Evolutionary conservation across 2,329 filamentous ascomycete species (phyloP), one percentile per base, ranked within the genome.

Genomic region (Cytospora mali): DNA sequence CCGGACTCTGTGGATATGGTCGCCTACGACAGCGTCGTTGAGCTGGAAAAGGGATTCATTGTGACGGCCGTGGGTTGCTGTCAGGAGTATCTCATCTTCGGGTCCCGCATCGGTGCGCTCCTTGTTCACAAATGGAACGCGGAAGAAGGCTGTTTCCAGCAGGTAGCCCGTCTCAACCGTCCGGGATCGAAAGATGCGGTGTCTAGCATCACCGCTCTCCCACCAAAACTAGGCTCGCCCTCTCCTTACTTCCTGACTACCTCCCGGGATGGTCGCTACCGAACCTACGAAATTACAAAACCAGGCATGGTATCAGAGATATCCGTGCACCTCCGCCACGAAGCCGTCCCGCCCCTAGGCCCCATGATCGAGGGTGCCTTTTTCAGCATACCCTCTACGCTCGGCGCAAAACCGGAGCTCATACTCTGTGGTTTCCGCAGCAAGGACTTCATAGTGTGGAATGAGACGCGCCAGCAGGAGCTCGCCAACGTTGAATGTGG

Each of bases 381-480:
- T 76, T 84, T 94, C 64, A 68, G 69, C 39, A 62, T 65, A 6
- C 74, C 50, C n/a, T 62, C 66, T 11, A 74, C 48, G 27, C 56
- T 64, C 27, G 69, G 70, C 42, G 62, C 69, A 1, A 74, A 74
- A 0, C 73, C 79, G 1, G 81, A 90, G 53, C 77, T 97, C 1
- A 78, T 93, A 29, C 77, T 96, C 14, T 91, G 88, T 72, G 94
- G 94, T 3, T 98, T 97, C 76, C 87, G 85, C 61, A 87, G 90
- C 71, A 92, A 87, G 66, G 80, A 86, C 53, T 96, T 98, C 71
- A 80, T 96, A 14, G 83, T 94, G 11, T 95, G 91, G 85, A 91
- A 97, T 72, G 87, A 91, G 71, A 87, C 85, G 0, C 79, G 79
- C 1, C 87, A 91, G 63, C 83, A 86, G 61, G 89, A 94, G 69